Percentiles rank a stretch among this genome's conserved stretches.
phyloP scores from a whole-genome alignment of 116 monocot genomes.

The Posidonia oceanica region DNA sequence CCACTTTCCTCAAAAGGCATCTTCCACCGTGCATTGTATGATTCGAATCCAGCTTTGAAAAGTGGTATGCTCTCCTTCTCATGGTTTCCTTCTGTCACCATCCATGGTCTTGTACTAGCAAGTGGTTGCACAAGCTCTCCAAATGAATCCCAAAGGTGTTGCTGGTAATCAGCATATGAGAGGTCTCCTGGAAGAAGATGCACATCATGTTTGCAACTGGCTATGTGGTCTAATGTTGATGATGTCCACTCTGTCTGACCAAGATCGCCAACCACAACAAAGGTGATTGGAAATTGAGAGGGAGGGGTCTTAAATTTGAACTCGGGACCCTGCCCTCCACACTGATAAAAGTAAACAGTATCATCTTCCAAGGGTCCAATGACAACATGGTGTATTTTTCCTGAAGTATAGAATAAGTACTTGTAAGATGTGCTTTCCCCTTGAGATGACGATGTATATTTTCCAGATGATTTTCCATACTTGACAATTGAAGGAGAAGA shows the following conservation, averaged over 20 bases:
- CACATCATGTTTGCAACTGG: conserved; percentile 53
- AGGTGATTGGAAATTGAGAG: conserved; percentile 59
- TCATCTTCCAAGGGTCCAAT: conserved; percentile 72
- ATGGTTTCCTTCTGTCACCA: conserved; percentile 96
- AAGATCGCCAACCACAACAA: conserved; percentile 81
- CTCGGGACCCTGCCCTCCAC: conserved; percentile 54
- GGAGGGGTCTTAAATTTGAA: conserved; percentile 87
- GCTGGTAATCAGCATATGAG: conserved; percentile 86
- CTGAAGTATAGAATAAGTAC: conserved; percentile 68
- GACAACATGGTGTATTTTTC: conserved; percentile 77
- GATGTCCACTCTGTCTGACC: conserved; percentile 88
- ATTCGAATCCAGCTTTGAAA: conserved; percentile 48
- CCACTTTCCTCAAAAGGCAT: conserved; percentile 92
- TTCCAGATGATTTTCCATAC: conserved; percentile 64
- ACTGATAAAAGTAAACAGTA: conserved; percentile 66
- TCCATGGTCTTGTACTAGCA: conserved; percentile 84
- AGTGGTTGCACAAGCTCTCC: conserved; percentile 76
- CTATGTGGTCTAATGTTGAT: conserved; percentile 68
- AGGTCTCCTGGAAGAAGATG: conserved; percentile 87
- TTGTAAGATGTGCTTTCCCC: conserved; percentile 72
- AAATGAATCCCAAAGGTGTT: conserved; percentile 86
- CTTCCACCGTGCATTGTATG: conserved; percentile 88
- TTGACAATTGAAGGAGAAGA: conserved; percentile 59
- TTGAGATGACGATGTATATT: conserved; percentile 29
- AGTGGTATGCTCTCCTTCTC: conserved; percentile 76